Conservation (phyloP, 768 basidiomycete genomes). For the Russula compacta region DNA sequence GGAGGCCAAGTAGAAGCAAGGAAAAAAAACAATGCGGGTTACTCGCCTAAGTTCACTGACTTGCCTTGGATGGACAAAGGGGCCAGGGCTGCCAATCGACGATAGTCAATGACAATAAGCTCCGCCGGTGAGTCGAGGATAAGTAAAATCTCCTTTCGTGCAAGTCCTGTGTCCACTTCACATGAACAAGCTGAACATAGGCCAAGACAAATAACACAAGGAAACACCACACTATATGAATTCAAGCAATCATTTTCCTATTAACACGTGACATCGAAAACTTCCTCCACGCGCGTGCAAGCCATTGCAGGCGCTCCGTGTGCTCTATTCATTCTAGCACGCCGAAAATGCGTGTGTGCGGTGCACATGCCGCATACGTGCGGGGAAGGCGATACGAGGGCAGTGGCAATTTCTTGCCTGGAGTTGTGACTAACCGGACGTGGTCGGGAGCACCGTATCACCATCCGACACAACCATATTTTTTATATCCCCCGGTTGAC, state of each 20-base stretch:
- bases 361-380: neutral
- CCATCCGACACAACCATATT: neutral
- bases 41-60: neutral
- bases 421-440: neutral
- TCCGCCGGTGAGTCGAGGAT: neutral
- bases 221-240: neutral
- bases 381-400: neutral
- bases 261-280: neutral
- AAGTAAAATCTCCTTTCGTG: neutral
- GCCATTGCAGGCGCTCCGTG: neutral
- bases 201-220: neutral
- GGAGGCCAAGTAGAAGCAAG: neutral
- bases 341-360: neutral
- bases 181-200: neutral
- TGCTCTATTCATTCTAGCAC: neutral
- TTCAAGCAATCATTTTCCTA: neutral
- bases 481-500: neutral
- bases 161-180: too few species aligned
- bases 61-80: slow-evolving; percentile 4
- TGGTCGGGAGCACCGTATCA: neutral
- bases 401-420: neutral
- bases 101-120: neutral
- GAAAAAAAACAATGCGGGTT: neutral
- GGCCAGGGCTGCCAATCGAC: neutral
- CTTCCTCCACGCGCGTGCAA: neutral